Evolutionary conservation across 1,284 basidiomycete species (phyloP).

Genomic region (Leccinum variabile): DNA sequence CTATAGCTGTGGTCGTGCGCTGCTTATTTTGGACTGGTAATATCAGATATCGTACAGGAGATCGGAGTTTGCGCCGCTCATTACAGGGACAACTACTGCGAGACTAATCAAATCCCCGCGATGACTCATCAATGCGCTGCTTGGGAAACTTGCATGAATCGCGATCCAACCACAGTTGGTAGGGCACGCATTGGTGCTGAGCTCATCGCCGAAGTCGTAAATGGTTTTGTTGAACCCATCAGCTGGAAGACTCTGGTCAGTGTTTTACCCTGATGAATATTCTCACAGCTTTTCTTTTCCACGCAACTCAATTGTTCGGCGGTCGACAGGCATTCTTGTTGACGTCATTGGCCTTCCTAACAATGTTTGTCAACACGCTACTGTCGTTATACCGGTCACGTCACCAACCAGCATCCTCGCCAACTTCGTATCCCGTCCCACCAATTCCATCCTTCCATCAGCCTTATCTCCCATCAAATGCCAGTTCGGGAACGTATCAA

Average conservation of each 20-base stretch:
- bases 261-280: constrained; percentile 18
- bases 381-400: constrained; percentile 73
- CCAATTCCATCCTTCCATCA: constrained; percentile 47
- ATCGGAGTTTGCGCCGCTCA: constrained; percentile 81
- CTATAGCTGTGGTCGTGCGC: constrained; percentile 16
- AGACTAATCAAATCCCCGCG: constrained; percentile 73
- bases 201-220: constrained; percentile 93
- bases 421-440: constrained; percentile 45
- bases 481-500: constrained; percentile 47
- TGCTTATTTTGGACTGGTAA: constrained; percentile 21
- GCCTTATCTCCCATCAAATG: constrained; percentile 48
- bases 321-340: constrained; percentile 72
- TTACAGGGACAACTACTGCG: constrained; percentile 84
- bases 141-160: constrained; percentile 97
- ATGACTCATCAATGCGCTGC: constrained; percentile 80
- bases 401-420: constrained; percentile 43
- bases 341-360: constrained; percentile 76
- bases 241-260: constrained; percentile 94
- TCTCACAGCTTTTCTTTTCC: constrained; percentile 11
- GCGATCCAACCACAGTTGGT: constrained; percentile 87
- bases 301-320: constrained; percentile 17
- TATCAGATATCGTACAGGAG: constrained; percentile 82
- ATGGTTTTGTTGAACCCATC: constrained; percentile 95
- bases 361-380: constrained; percentile 81
- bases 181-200: constrained; percentile 90